phyloP scores from a whole-genome alignment of 2,329 filamentous ascomycete species.

The Paracorniculantispora psalliotae region DNA sequence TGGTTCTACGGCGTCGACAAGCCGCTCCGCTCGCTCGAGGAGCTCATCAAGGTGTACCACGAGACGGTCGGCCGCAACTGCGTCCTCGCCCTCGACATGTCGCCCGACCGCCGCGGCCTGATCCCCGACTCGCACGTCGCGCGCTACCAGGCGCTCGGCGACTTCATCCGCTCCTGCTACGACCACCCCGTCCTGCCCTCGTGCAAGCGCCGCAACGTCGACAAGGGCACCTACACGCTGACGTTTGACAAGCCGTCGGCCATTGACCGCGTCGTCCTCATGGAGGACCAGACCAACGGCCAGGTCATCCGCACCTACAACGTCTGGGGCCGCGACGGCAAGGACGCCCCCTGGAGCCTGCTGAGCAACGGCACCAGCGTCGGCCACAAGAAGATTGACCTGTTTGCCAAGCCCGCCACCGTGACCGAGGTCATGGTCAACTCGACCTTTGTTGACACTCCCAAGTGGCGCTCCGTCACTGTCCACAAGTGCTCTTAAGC shows the following conservation, averaged over 20 bases:
- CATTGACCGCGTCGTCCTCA: slow-evolving; percentile 22
- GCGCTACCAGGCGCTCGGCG: slow-evolving; percentile 22
- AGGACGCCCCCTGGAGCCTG: slow-evolving; percentile 18
- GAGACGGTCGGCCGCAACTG: slow-evolving; percentile 23
- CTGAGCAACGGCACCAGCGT: slow-evolving; percentile 22
- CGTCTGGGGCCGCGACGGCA: slow-evolving; percentile 18
- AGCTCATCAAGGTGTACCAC: slow-evolving; percentile 24
- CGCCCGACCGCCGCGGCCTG: slow-evolving; percentile 22
- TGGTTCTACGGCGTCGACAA: slow-evolving; percentile 23
- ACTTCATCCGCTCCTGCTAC: slow-evolving; percentile 18
- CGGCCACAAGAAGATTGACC: slow-evolving; percentile 23
- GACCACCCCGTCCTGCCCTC: neutral
- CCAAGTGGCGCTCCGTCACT: slow-evolving; percentile 20
- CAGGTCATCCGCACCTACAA: slow-evolving; percentile 23
- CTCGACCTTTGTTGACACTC: slow-evolving; percentile 21
- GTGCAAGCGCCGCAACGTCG: neutral
- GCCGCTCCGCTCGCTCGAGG: slow-evolving; percentile 18
- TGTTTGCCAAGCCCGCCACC: slow-evolving; percentile 16
- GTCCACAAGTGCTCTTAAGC: slow-evolving; percentile 19
- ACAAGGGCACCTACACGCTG: neutral
- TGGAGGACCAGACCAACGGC: slow-evolving; percentile 23
- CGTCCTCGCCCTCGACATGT: slow-evolving; percentile 21
- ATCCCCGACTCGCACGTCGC: slow-evolving; percentile 20
- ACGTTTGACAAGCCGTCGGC: slow-evolving; percentile 16
- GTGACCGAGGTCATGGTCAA: slow-evolving; percentile 22